Evolutionary conservation across 2,329 filamentous ascomycete genomes (phyloP), one percentile per base, ranked within the genome.

Genomic region (Colletotrichum sp.): DNA sequence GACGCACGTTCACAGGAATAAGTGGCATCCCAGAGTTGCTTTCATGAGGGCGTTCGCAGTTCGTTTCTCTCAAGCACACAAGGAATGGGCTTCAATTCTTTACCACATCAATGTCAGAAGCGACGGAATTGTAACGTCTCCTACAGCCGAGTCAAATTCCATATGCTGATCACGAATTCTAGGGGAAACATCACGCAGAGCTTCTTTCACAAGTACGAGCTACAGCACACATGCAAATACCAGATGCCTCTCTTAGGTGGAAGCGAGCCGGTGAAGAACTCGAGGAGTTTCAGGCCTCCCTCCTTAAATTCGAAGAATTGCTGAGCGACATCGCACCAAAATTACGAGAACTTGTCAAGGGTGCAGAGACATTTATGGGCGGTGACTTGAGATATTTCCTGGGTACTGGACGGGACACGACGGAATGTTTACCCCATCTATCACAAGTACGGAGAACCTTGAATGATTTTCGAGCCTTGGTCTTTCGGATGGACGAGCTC

Each of bases 331-430:
- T 63, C 1, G 19, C 34, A 3, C 55, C 39, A 5, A 29, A 36
- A 11, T 6, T 71, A 2, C 36, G 55, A 25, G 59, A 71, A 13
- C 32, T 15, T 0, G 25, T 71, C 13, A 11, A 36, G 2, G 27
- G 5, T 16, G 59, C 59, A 5, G 59, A 71, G 2, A 13, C 25
- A 1, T 71, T 71, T 22, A 63, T 71, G 69, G 29, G n/a, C 1
- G 39, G 59, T 2, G 59, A 71, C 9, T 57, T 71, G 9, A 19
- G n/a, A 2, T 71, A 71, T 16, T 71, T 71, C 9, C 25, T 55
- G 5, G 25, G 25, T 4, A 7, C 39, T 7, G 39, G 55, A n/a
- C 19, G 30, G 3, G 59, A 71, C 5, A 39, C 6, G 0, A 8
- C 19, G 19, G 16, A 32, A 2, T 63, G 55, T 25, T 25, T 70